Base-by-base conservation (phyloP, 441 rosid genomes). In the Syzygium malaccense region DNA sequence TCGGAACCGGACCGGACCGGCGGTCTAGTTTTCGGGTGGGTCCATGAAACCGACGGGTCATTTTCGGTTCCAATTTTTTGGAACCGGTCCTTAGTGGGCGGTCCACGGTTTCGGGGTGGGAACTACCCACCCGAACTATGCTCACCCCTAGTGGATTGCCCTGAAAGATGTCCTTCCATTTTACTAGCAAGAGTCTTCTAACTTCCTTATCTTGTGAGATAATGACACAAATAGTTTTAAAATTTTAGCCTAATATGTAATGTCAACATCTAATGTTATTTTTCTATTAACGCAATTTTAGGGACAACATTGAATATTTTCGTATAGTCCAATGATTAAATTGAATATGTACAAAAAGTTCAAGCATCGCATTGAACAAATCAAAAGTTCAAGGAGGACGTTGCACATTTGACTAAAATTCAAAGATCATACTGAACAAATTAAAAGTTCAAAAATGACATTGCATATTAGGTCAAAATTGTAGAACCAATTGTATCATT, bases 201-300 rank as follows among this genome's bases (percentile, higher is more conserved):
- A 28, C 64, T 58, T 60, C 6, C 13, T 60, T 5, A 14, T 13
- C 15, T 60, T 28, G 5, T 60, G 30, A 32, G 8, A 5, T 13
- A 60, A 13, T 28, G 32, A 60, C 6, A 13, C 1, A 55, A 55
- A 2, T 18, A 23, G 7, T 55, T 1, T 18, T 19, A 18, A 19
- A 55, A 55, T 19, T 60, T 55, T 18, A 18, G 4, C 20, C 1
- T 17, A 17, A 55, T 55, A 55, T 55, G 8, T 5, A 17, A 55
- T 55, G 8, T 55, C 8, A 32, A 19, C 5, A 33, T 33, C 3
- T 0, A 11, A 33, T 68, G 0, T 33, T 33, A 33, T 33, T 0
- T 0, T 68, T 68, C 2, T 0, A 68, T 33, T 68, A 19, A 33
- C 19, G 19, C 11, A 68, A 68, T 3, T 33, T 68, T 0, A 20